phyloP scores from a whole-genome alignment of 169 alveolate genomes.

The Theileria orientalis region DNA sequence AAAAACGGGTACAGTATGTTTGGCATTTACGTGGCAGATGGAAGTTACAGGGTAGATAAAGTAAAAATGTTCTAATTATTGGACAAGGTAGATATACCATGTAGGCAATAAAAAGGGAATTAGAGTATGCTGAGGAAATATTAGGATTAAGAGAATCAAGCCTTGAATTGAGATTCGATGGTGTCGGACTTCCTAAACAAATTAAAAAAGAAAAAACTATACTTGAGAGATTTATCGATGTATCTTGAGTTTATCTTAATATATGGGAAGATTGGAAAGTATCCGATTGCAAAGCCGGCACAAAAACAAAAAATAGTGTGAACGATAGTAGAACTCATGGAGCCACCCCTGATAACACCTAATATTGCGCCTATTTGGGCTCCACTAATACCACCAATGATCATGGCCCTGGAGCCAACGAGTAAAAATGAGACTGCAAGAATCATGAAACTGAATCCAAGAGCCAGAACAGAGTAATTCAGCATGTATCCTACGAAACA shows the following conservation, averaged over 20 bases:
- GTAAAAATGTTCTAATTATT: too few species aligned
- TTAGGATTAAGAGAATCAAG: background rate
- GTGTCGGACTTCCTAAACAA: background rate
- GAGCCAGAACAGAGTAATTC: background rate
- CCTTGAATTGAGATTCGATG: background rate
- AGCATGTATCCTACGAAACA: slow-evolving; percentile 5
- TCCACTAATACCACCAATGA: slow-evolving; percentile 45
- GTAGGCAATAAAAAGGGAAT: too few species aligned
- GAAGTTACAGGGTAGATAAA: too few species aligned
- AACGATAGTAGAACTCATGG: slow-evolving; percentile 20
- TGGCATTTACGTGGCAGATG: too few species aligned
- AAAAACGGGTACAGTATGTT: too few species aligned
- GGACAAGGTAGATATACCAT: too few species aligned
- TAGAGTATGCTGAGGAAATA: background rate
- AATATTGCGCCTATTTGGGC: slow-evolving; percentile 27
- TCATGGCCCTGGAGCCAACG: slow-evolving; percentile 56
- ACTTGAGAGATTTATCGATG: slow-evolving; percentile 34
- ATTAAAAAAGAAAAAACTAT: background rate
- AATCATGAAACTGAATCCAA: slow-evolving; percentile 35
- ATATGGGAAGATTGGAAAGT: slow-evolving; percentile 56
- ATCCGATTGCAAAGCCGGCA: slow-evolving; percentile 57
- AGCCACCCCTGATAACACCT: slow-evolving; percentile 32
- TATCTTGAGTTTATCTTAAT: slow-evolving; percentile 55
- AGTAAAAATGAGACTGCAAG: slow-evolving; percentile 36
- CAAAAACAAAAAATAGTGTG: slow-evolving; percentile 30